A percentile compares a stretch with the other conserved stretches of the same genome.
phyloP scores from a whole-genome alignment of 495 filamentous ascomycete genomes.

The Podospora pseudoanserina region DNA sequence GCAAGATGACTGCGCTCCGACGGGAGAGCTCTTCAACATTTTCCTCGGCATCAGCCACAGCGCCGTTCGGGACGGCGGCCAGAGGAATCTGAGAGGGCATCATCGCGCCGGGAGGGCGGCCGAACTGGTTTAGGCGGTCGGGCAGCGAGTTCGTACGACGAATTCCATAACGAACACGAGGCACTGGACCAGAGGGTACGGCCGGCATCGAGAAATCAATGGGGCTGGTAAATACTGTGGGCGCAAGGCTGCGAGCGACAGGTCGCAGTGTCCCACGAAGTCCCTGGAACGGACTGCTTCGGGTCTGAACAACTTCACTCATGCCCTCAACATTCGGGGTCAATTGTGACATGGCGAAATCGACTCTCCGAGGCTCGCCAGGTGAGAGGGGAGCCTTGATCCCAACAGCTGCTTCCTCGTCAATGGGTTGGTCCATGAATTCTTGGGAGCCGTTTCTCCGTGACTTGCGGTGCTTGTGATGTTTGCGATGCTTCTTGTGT shows the following conservation, averaged over 20 bases:
- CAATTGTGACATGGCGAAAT: slow-evolving; percentile 39
- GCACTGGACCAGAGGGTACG: slow-evolving; percentile 42
- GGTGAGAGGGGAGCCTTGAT: slow-evolving; percentile 11
- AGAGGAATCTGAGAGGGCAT: slow-evolving; percentile 41
- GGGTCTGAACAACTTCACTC: slow-evolving; percentile 30
- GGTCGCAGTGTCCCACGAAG: slow-evolving; percentile 41
- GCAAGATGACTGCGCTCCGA: slow-evolving; percentile 63
- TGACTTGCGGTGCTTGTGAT: slow-evolving; percentile 33
- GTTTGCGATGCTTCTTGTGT: slow-evolving; percentile 31
- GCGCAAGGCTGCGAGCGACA: slow-evolving; percentile 43
- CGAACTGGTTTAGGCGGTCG: slow-evolving; percentile 58
- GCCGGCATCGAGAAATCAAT: slow-evolving; percentile 23
- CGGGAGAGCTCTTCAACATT: slow-evolving; percentile 57
- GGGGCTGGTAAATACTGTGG: slow-evolving; percentile 41
- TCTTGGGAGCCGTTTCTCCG: slow-evolving; percentile 26
- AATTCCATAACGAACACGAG: slow-evolving; percentile 56
- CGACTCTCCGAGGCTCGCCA: slow-evolving; percentile 43
- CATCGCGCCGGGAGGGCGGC: slow-evolving; percentile 39
- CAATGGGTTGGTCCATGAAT: slow-evolving; percentile 34
- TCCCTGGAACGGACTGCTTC: slow-evolving; percentile 37
- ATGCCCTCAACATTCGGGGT: slow-evolving; percentile 27
- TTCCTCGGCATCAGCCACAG: slow-evolving; percentile 41
- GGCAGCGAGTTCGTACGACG: slow-evolving; percentile 79
- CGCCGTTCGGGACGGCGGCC: slow-evolving; percentile 26
- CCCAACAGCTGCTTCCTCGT: slow-evolving; percentile 27